phyloP scores from a whole-genome alignment of 2,329 filamentous ascomycete genomes.

The Lomentospora prolificans region DNA sequence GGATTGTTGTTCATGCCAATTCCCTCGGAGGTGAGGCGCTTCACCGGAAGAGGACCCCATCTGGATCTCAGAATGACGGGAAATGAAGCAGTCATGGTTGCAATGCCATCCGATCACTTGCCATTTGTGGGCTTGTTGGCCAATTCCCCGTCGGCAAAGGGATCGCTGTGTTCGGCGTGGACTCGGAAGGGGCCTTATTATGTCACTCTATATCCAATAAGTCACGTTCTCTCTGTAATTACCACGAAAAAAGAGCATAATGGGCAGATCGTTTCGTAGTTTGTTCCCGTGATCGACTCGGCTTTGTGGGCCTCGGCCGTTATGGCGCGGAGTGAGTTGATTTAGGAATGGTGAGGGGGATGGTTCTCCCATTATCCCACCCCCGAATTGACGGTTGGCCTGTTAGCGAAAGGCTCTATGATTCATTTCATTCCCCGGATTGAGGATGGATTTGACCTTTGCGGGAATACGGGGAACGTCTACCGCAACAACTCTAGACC shows the following conservation, averaged over 20 bases:
- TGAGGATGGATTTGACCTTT: not conserved
- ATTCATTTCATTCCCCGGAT: not conserved
- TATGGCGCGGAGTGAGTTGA: not conserved
- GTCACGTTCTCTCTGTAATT: not conserved
- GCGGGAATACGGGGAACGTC: not conserved
- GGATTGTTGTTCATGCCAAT: not conserved
- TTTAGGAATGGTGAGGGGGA: no score
- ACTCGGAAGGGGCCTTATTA: no score
- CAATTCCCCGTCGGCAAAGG: no score
- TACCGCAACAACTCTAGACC: not conserved
- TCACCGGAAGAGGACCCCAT: not conserved
- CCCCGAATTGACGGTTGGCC: not conserved
- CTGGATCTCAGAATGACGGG: not conserved
- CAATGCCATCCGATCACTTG: slow-evolving; percentile 2
- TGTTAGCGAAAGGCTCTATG: not conserved
- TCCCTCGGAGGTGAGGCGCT: not conserved
- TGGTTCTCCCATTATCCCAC: not conserved
- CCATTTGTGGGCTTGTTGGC: not conserved
- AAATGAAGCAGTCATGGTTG: not conserved
- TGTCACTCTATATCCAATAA: not conserved
- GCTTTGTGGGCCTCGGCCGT: not conserved
- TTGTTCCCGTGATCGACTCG: not conserved
- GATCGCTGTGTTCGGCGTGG: no score
- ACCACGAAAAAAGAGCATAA: not conserved
- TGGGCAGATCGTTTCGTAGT: slow-evolving; percentile 1